Base-by-base conservation (phyloP, 495 filamentous ascomycete species). In the Penicillium goetzii region DNA sequence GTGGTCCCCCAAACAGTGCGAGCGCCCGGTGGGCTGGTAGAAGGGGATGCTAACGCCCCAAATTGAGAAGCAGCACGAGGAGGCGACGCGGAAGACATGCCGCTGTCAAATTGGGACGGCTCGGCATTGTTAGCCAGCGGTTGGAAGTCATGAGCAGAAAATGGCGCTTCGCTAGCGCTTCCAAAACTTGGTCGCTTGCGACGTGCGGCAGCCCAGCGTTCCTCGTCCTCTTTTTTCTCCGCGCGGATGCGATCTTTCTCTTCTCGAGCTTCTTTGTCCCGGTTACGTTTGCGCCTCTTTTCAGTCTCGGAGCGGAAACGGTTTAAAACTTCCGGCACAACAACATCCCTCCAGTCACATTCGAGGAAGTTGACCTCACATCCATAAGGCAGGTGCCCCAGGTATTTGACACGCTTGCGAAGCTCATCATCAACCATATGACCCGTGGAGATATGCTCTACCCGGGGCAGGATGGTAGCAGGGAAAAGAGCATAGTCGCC, bases 281-380 rank as follows among this genome's bases (percentile, higher is more conserved):
- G 79, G 70, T 97, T 95, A 45, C 84, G 80, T 69, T 89, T 92
- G 36, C 92, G 82, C 34, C 95, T 81, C 50, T 88, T 85, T 63
- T 93, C 90, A 43, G 93, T 91, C 67, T 97, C 93, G 2, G 79
- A 71, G 21, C 81, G 80, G 77, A 97, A 99, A 2, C 80, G 78
- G 19, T 85, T 85, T 17, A 99, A 78, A 11, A 94, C 81, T 51
- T 93, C 91, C 2, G 87, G 82, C 7, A 84, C 77, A 19, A 99
- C 92, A 17, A 93, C 86, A 65, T 97, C 95, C 1, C 92, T 92
- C 95, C 95, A 99, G 72, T 99, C 92, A 68, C 95, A 99, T 75
- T 98, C 95, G 0, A 99, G 78, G 68, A 98, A 98, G 65, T 84
- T 91, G 43, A 98, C 92, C 63, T 97, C 91, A 74, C 94, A 97